Evolutionary conservation across 495 filamentous ascomycete genomes (phyloP).

Genomic region (Pyronema omphalodes): DNA sequence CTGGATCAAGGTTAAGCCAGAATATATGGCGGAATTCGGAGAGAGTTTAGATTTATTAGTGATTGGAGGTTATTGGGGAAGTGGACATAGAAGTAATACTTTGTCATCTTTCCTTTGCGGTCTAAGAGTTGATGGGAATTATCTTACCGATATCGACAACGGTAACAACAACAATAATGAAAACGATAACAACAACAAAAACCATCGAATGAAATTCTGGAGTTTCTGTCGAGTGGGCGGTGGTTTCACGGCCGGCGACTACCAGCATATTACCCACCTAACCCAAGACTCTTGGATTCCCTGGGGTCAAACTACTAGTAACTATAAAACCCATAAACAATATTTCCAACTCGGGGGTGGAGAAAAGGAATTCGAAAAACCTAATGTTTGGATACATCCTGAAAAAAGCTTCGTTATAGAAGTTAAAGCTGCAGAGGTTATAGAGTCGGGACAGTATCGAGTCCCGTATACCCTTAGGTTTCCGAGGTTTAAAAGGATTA

Average conservation of each 20-base stretch:
- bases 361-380: slow-evolving; percentile 53
- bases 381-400: slow-evolving; percentile 88
- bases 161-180: too few relatives aligned
- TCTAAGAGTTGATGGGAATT: slow-evolving; percentile 51
- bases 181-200: too few relatives aligned
- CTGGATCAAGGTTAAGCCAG: slow-evolving; percentile 98
- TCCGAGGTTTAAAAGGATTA: slow-evolving; percentile 69
- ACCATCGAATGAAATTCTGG: slow-evolving; percentile 38
- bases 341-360: slow-evolving; percentile 71
- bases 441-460: slow-evolving; percentile 55
- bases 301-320: slow-evolving; percentile 42
- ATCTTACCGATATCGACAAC: slow-evolving; percentile 29
- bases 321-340: slow-evolving; percentile 46
- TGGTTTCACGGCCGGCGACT: slow-evolving; percentile 73
- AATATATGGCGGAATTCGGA: slow-evolving; percentile 95
- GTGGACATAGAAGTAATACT: slow-evolving; percentile 61
- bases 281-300: slow-evolving; percentile 83
- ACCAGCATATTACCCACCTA: slow-evolving; percentile 56
- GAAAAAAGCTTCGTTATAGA: slow-evolving; percentile 70
- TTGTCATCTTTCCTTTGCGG: slow-evolving; percentile 80
- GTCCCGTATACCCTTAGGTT: slow-evolving; percentile 69
- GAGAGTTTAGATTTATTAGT: slow-evolving; percentile 80
- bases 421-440: slow-evolving; percentile 76
- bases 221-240: slow-evolving; percentile 95
- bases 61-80: slow-evolving; percentile 85